These are phyloP conservation scores for Suhomyces atakaporum DNA, from an alignment of 1,139 yeast genomes.

Conservation along the genomic window DNA sequence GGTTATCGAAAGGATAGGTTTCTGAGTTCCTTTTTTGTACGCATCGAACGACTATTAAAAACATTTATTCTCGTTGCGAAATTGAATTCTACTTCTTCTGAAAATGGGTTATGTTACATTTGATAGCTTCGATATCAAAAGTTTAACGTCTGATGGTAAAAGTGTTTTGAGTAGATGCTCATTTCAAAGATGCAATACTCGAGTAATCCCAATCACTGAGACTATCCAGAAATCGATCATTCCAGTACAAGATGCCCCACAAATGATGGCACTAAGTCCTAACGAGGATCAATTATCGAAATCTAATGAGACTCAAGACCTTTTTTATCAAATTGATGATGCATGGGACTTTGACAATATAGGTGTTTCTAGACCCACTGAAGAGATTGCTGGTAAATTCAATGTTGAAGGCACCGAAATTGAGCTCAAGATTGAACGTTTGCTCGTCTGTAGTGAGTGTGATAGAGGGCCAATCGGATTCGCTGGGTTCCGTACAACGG, in stretches of 20 bases:
- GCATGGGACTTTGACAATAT: conserved; percentile 79
- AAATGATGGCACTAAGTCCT: conserved; percentile 25
- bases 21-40: too few relatives aligned
- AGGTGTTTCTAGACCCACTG: conserved; percentile 62
- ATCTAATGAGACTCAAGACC: conserved; percentile 5
- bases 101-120: conserved; percentile 3
- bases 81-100: too few relatives aligned
- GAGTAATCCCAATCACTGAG: conserved; percentile 32
- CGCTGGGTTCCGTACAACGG: conserved; percentile 43
- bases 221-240: conserved; percentile 12
- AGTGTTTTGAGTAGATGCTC: conserved; percentile 36
- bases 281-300: conserved; percentile 7
- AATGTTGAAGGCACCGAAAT: conserved; percentile 3
- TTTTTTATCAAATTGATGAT: conserved; percentile 46
- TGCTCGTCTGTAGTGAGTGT: conserved; percentile 70
- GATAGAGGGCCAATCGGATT: conserved; percentile 75
- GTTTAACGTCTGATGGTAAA: conserved; percentile 1
- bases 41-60: too few relatives aligned
- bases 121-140: conserved; percentile 9
- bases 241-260: conserved; percentile 30
- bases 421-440: conserved; percentile 40
- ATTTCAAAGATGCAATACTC: conserved; percentile 36
- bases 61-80: too few relatives aligned
- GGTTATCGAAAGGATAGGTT: too few relatives aligned
- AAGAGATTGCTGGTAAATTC: conserved; percentile 20